phyloP scores from a whole-genome alignment of 176 grass and related monocot genomes.

The Echinochloa phyllopogon region DNA sequence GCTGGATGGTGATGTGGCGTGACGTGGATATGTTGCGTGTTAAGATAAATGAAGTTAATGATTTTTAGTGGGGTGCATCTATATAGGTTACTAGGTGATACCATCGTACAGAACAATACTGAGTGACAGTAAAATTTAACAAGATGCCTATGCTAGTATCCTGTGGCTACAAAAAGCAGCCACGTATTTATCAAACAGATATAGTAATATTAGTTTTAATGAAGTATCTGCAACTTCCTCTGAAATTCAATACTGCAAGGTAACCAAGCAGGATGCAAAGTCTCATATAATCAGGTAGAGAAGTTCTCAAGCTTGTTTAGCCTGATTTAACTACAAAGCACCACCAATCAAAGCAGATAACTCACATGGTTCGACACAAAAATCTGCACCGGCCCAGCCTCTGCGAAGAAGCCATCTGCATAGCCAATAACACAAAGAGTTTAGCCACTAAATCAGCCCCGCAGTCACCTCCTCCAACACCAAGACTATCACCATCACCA shows the following conservation, averaged over 20 bases:
- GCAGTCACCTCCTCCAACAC: not conserved
- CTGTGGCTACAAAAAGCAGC: not conserved
- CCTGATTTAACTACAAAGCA: constrained; percentile 22
- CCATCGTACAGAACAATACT: constrained; percentile 4
- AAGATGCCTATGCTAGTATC: not conserved
- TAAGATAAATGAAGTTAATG: no score
- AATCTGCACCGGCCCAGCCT: constrained; percentile 96
- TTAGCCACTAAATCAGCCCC: not conserved
- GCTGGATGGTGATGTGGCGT: no score
- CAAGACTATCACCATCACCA: not conserved
- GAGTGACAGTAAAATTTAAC: not conserved
- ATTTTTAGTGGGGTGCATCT: no score
- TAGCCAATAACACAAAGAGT: constrained; percentile 16
- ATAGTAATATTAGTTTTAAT: not conserved
- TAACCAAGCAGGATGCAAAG: not conserved
- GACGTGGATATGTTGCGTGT: no score
- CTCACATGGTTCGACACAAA: constrained; percentile 98
- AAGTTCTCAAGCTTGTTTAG: constrained; percentile 18
- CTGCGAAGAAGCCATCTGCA: constrained; percentile 97
- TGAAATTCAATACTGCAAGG: not conserved
- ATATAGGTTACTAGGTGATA: no score
- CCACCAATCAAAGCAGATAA: constrained; percentile 18
- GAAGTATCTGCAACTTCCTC: not conserved
- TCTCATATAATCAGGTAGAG: not conserved
- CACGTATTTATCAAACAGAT: not conserved